Conservation (phyloP, 495 filamentous ascomycete genomes). For the Daldinia concentrica region DNA sequence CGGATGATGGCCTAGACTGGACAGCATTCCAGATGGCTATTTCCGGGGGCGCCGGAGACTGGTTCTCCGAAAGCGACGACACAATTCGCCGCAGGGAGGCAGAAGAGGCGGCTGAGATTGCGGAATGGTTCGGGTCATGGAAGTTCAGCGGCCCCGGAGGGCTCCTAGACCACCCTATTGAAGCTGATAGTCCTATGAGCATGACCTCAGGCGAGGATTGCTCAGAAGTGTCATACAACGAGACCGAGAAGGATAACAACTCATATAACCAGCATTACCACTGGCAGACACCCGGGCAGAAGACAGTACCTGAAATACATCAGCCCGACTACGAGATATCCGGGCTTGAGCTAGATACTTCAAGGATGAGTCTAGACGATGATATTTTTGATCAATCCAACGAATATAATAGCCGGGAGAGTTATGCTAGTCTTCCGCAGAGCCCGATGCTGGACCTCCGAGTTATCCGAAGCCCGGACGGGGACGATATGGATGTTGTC, state of each 20-base stretch:
- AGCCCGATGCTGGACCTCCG: slow-evolving; percentile 62
- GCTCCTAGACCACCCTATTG: slow-evolving; percentile 43
- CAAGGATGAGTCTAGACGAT: slow-evolving; percentile 33
- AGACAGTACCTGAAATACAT: slow-evolving; percentile 11
- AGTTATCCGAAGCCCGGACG: slow-evolving; percentile 50
- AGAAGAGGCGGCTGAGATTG: slow-evolving; percentile 53
- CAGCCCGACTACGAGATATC: slow-evolving; percentile 34
- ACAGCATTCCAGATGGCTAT: slow-evolving; percentile 67
- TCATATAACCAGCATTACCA: slow-evolving; percentile 37
- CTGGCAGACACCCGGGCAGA: slow-evolving; percentile 35
- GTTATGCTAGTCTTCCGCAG: slow-evolving; percentile 56
- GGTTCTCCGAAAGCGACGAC: slow-evolving; percentile 55
- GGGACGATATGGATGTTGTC: slow-evolving; percentile 54
- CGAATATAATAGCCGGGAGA: slow-evolving; percentile 39
- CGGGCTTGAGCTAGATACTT: slow-evolving; percentile 23
- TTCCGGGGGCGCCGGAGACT: slow-evolving; percentile 57
- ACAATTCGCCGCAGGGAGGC: slow-evolving; percentile 50
- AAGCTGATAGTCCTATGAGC: slow-evolving; percentile 43
- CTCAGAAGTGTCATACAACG: slow-evolving; percentile 40
- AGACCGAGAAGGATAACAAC: slow-evolving; percentile 31
- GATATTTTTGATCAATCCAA: slow-evolving; percentile 14
- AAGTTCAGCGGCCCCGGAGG: slow-evolving; percentile 50
- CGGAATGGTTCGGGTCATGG: slow-evolving; percentile 56
- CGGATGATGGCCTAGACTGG: slow-evolving; percentile 62
- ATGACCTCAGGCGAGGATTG: slow-evolving; percentile 43